These are phyloP conservation scores for Cyberlindnera xishuangbannaensis DNA, from an alignment of 805 yeast genomes.

Conservation along the genomic window DNA sequence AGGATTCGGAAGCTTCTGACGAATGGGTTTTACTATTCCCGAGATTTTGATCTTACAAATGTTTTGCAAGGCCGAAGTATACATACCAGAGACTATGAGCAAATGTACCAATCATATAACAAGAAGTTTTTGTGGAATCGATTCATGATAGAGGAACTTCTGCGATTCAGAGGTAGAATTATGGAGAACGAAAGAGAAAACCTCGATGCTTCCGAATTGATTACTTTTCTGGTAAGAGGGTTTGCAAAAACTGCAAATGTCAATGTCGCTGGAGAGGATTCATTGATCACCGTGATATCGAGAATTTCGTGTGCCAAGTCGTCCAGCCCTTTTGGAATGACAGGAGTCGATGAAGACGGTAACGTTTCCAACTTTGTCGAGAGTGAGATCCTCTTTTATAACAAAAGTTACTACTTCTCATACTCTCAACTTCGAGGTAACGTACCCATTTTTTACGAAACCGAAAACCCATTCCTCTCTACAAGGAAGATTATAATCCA, in stretches of 20 bases:
- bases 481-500: slow-evolving; percentile 72
- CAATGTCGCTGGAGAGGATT: slow-evolving; percentile 18
- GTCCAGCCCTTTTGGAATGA: slow-evolving; percentile 77
- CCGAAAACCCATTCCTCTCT: slow-evolving; percentile 63
- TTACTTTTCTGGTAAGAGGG: slow-evolving; percentile 85
- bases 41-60: slow-evolving; percentile 85
- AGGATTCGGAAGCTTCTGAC: slow-evolving; percentile 66
- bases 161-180: slow-evolving; percentile 63
- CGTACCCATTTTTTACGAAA: slow-evolving; percentile 94
- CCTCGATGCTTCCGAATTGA: slow-evolving; percentile 63
- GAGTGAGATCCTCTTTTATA: slow-evolving; percentile 72
- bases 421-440: slow-evolving; percentile 86
- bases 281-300: slow-evolving; percentile 68
- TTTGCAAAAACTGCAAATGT: slow-evolving; percentile 68
- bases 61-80: slow-evolving; percentile 68
- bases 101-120: slow-evolving; percentile 48
- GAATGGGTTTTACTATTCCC: slow-evolving; percentile 86
- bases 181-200: slow-evolving; percentile 49
- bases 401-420: slow-evolving; percentile 48
- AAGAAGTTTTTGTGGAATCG: slow-evolving; percentile 88
- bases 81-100: slow-evolving; percentile 28
- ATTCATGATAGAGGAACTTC: slow-evolving; percentile 73
- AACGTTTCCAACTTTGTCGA: slow-evolving; percentile 88
- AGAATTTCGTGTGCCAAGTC: slow-evolving; percentile 87
- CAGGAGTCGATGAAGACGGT: slow-evolving; percentile 91